Conservation (phyloP, 441 rosid species). For the Pelargonium hybrid region DNA sequence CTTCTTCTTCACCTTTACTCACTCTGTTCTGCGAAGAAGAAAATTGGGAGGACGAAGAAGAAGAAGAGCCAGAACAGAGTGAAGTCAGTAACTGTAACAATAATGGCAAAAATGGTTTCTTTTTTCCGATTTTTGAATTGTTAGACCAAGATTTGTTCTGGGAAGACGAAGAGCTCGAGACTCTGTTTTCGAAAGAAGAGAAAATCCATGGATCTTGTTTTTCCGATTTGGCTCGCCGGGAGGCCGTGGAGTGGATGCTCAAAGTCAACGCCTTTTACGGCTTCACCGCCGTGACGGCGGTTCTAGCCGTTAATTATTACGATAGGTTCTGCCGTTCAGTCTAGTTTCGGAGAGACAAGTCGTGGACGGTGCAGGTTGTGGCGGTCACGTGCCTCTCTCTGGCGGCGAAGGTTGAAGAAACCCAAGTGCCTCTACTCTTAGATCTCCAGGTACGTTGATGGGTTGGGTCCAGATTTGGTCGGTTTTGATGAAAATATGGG, state of each 20-base stretch:
- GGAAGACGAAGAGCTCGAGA: constrained; percentile 66
- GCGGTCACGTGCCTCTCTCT: constrained; percentile 78
- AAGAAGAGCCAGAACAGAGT: constrained; percentile 18
- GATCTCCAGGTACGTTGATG: constrained; percentile 57
- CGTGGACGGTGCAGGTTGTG: constrained; percentile 87
- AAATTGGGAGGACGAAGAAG: constrained; percentile 49
- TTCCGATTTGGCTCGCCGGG: constrained; percentile 28
- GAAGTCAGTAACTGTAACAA: constrained; percentile 2
- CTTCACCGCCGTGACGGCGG: constrained; percentile 55
- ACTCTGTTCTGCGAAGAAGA: constrained; percentile 62
- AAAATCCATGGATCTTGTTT: constrained; percentile 13
- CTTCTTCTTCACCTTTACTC: constrained; percentile 34
- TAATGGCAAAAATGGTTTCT: constrained; percentile 14
- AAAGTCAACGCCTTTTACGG: constrained; percentile 46
- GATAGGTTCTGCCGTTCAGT: constrained; percentile 55
- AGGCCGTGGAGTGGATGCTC: constrained; percentile 52
- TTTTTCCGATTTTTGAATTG: constrained; percentile 24
- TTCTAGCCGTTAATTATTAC: constrained; percentile 58
- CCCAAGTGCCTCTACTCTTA: constrained; percentile 63
- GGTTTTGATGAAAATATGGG: too few relatives aligned
- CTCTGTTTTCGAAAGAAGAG: constrained; percentile 53
- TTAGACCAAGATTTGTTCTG: constrained; percentile 55
- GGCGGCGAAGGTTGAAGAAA: constrained; percentile 94
- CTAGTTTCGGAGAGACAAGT: constrained; percentile 42
- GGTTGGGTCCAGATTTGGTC: background rate